A percentile compares a stretch with the other conserved stretches of the same genome.
Evolutionary conservation across 2,329 filamentous ascomycete genomes (phyloP).

Genomic region (Diaporthe sp.): DNA sequence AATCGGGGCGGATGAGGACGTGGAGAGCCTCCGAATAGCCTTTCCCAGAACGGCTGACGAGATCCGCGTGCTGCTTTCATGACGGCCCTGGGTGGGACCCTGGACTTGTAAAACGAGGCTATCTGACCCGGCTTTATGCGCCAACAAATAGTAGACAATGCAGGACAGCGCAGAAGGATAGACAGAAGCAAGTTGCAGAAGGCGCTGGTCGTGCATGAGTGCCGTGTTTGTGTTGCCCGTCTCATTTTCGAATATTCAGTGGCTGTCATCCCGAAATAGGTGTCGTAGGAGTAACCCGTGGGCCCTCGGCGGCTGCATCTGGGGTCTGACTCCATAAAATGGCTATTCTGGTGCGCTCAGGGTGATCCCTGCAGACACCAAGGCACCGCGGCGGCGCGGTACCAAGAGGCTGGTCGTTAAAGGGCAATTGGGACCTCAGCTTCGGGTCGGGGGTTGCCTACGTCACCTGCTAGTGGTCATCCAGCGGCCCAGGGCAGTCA

Average conservation of each 20-base stretch:
- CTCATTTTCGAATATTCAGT: conserved; percentile 18
- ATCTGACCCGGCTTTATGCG: background rate
- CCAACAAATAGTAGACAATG: conserved; percentile 11
- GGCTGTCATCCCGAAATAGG: conserved; percentile 39
- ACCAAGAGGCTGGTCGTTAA: background rate
- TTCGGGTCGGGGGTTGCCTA: conserved; percentile 18
- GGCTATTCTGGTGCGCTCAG: conserved; percentile 9
- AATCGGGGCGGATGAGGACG: conserved; percentile 41
- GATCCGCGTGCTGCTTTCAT: conserved; percentile 71
- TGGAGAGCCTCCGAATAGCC: conserved; percentile 56
- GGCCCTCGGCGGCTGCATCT: conserved; percentile 24
- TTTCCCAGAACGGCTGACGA: conserved; percentile 74
- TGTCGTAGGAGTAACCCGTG: conserved; percentile 8
- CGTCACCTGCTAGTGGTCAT: conserved; percentile 21
- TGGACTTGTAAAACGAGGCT: conserved; percentile 27
- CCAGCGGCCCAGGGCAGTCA: background rate
- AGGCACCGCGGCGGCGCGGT: background rate
- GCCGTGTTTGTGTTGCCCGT: background rate
- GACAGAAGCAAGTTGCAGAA: background rate
- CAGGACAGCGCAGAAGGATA: conserved; percentile 3
- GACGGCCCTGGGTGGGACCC: conserved; percentile 39
- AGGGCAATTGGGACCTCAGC: conserved; percentile 17
- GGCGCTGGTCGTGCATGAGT: conserved; percentile 13
- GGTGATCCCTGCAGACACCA: conserved; percentile 5
- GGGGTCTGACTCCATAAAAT: conserved; percentile 37